Percentiles rank a stretch among this genome's conserved stretches.
phyloP scores from a whole-genome alignment of 202 grass and related monocot genomes.

The Setaria viridis region DNA sequence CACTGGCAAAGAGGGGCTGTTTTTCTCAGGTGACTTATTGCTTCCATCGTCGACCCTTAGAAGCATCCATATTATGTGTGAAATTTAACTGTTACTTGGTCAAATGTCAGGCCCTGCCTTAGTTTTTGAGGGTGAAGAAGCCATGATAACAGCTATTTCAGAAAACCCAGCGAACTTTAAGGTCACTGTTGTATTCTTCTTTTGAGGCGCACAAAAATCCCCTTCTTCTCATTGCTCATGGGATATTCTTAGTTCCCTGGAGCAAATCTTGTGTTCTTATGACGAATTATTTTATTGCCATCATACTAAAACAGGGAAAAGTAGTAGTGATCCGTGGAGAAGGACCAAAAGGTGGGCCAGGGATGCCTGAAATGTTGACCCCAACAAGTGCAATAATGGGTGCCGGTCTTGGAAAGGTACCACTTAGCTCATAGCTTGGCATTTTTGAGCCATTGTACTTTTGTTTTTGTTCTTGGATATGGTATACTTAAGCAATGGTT shows the following conservation, averaged over 20 bases:
- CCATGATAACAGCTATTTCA: conserved; percentile 90
- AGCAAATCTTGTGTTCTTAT: conserved; percentile 24
- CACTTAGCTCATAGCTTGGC: background rate
- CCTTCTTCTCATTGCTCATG: conserved; percentile 9
- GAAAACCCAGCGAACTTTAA: conserved; percentile 83
- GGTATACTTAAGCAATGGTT: background rate
- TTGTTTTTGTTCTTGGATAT: conserved; percentile 2
- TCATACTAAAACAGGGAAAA: conserved; percentile 57
- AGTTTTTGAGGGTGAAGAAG: conserved; percentile 97
- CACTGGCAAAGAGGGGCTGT: conserved; percentile 98
- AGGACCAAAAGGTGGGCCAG: conserved; percentile 93
- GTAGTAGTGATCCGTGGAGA: conserved; percentile 95
- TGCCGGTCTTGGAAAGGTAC: conserved; percentile 96
- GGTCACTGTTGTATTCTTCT: conserved; percentile 45
- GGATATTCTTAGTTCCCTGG: conserved; percentile 2
- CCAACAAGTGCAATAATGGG: conserved; percentile 99
- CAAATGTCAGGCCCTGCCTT: conserved; percentile 76
- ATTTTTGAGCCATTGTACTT: conserved; percentile 21
- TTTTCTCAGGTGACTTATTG: conserved; percentile 81
- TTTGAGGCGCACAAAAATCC: background rate
- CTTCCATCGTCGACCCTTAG: conserved; percentile 32
- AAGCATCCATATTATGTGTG: conserved; percentile 22
- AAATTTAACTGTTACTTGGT: conserved; percentile 41
- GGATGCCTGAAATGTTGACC: conserved; percentile 99
- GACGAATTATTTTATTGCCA: conserved; percentile 41